phyloP scores from a whole-genome alignment of 495 filamentous ascomycete species.

The Cercophora newfieldiana region DNA sequence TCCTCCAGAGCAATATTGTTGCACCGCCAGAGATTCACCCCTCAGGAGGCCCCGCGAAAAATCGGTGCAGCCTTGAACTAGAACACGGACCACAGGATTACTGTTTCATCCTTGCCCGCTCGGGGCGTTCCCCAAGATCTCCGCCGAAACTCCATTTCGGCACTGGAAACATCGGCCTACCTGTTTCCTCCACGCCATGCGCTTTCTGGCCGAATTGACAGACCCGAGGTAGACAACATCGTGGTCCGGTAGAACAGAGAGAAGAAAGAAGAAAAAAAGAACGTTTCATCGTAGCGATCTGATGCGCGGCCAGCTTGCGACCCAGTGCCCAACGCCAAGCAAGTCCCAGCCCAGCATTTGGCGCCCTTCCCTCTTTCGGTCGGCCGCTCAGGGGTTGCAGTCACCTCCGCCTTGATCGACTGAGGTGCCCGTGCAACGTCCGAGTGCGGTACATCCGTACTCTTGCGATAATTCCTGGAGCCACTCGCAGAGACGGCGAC shows the following conservation, averaged over 20 bases:
- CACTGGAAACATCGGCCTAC: neutral
- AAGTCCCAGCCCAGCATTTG: conserved; percentile 11
- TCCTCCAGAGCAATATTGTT: neutral
- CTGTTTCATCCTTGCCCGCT: neutral
- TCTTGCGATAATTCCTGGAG: conserved; percentile 4
- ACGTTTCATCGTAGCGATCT: neutral
- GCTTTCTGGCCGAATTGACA: neutral
- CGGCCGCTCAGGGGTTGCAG: conserved; percentile 11
- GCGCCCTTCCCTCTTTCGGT: conserved; percentile 4
- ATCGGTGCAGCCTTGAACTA: neutral
- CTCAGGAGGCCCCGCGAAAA: neutral
- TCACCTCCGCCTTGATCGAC: conserved; percentile 11
- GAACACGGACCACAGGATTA: conserved; percentile 6
- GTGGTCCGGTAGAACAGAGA: conserved; percentile 8
- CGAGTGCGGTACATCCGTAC: conserved; percentile 17
- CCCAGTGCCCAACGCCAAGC: conserved; percentile 15
- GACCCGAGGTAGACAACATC: neutral
- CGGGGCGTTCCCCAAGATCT: neutral
- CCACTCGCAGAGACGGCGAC: neutral
- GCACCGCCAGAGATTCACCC: neutral
- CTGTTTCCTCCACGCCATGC: neutral
- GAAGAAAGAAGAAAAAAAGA: neutral
- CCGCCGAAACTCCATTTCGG: neutral
- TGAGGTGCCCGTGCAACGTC: conserved; percentile 19
- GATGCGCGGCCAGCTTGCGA: neutral